Conservation (phyloP, 148 eudicot genomes). For the Euryodendron excelsum region DNA sequence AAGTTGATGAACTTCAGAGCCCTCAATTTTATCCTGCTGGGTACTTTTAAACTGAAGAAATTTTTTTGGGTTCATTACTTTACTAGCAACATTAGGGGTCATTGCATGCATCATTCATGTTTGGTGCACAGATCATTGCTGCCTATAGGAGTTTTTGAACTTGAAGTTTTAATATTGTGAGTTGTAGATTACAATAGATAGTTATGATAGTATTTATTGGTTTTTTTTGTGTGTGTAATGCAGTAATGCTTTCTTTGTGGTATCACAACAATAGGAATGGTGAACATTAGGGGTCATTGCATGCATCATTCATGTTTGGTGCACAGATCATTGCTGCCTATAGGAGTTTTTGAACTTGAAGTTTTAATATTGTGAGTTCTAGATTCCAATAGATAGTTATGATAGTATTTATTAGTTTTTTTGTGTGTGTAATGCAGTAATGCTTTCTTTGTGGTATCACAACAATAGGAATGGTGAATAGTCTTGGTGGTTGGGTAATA, state of each 20-base stretch:
- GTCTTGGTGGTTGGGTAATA: not conserved
- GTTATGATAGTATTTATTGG: not conserved
- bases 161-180: not conserved
- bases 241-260: not conserved
- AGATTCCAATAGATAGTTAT: not conserved
- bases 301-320: not conserved
- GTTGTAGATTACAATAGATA: not conserved
- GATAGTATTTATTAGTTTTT: not conserved
- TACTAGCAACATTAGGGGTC: not conserved
- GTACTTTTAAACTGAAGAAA: conserved; percentile 13
- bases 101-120: not conserved
- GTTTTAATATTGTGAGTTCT: not conserved
- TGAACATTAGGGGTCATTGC: not conserved
- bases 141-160: not conserved
- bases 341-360: not conserved
- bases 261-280: not conserved
- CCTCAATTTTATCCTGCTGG: conserved; percentile 27
- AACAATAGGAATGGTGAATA: not conserved
- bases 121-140: not conserved
- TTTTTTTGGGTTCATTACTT: not conserved
- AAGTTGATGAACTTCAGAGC: conserved; percentile 11
- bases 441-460: not conserved
- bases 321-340: not conserved
- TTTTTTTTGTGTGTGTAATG: not conserved
- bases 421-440: not conserved